Evolutionary conservation across 345 rosid genomes (phyloP).

Genomic region (Kernera saxatilis): DNA sequence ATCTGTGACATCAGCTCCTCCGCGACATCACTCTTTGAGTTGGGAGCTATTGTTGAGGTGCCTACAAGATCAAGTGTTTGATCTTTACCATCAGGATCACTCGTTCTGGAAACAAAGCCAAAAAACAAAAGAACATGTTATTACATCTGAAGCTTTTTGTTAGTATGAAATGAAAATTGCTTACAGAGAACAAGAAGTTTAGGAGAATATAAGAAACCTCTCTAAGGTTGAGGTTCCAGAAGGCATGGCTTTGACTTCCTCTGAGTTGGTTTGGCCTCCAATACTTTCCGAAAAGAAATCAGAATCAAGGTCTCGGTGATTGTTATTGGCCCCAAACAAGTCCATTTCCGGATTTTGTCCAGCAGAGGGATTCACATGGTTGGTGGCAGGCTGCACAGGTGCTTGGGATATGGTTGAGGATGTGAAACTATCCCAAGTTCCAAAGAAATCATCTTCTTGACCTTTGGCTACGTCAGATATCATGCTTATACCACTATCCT

Average conservation of each 20-base stretch:
- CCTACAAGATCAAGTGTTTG: constrained; percentile 27
- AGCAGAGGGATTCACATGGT: constrained; percentile 17
- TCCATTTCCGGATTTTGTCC: constrained; percentile 33
- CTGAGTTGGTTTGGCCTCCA: constrained; percentile 29
- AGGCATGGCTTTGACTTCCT: constrained; percentile 15
- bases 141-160: background rate
- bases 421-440: constrained; percentile 61
- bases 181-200: background rate
- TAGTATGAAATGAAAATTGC: background rate
- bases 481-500: constrained; percentile 29
- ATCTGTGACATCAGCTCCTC: constrained; percentile 64
- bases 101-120: constrained; percentile 30
- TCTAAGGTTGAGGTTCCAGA: constrained; percentile 40
- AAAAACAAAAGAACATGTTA: background rate
- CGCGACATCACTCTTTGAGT: constrained; percentile 34
- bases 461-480: constrained; percentile 27
- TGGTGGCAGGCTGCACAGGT: constrained; percentile 29
- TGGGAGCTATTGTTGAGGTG: constrained; percentile 4
- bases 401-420: constrained; percentile 34
- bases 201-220: constrained; percentile 33
- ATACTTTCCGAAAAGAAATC: constrained; percentile 37
- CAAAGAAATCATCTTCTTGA: constrained; percentile 51
- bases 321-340: constrained; percentile 28
- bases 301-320: constrained; percentile 31
- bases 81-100: constrained; percentile 23